phyloP scores from a whole-genome alignment of 129 eudicot genomes.

The Helianthus tuberosus region DNA sequence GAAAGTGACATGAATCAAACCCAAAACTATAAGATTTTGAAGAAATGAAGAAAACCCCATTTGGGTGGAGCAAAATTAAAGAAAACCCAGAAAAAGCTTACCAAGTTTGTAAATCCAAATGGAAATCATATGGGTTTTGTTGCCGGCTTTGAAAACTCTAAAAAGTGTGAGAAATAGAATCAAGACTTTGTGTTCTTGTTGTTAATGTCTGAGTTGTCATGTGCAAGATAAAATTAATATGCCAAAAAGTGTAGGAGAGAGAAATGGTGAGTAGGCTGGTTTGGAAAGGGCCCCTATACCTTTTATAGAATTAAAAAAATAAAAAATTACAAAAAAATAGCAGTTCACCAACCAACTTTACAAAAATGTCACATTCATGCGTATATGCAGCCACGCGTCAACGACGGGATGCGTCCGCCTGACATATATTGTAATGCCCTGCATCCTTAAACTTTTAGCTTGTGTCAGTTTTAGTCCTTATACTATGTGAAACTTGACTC shows the following conservation, averaged over 20 bases:
- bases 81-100: conserved; percentile 34
- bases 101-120: conserved; percentile 16
- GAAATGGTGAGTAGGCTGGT: conserved; percentile 29
- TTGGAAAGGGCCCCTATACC: conserved; percentile 61
- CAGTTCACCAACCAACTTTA: no score
- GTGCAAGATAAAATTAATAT: conserved; percentile 30
- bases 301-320: conserved; percentile 47
- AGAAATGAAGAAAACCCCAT: conserved; percentile 13
- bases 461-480: no score
- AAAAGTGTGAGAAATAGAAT: conserved; percentile 10
- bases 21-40: background rate
- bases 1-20: background rate
- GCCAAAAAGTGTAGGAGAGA: conserved; percentile 34
- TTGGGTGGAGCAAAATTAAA: conserved; percentile 28
- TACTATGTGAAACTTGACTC: no score
- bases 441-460: no score
- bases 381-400: no score
- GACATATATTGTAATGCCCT: no score
- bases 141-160: conserved; percentile 25
- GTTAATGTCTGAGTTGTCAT: conserved; percentile 23
- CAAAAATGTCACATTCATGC: no score
- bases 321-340: no score
- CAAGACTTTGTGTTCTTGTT: conserved; percentile 24
- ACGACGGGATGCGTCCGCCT: no score
- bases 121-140: conserved; percentile 11